Evolutionary conservation across 345 rosid genomes (phyloP).

Genomic region (Kandelia obovata): DNA sequence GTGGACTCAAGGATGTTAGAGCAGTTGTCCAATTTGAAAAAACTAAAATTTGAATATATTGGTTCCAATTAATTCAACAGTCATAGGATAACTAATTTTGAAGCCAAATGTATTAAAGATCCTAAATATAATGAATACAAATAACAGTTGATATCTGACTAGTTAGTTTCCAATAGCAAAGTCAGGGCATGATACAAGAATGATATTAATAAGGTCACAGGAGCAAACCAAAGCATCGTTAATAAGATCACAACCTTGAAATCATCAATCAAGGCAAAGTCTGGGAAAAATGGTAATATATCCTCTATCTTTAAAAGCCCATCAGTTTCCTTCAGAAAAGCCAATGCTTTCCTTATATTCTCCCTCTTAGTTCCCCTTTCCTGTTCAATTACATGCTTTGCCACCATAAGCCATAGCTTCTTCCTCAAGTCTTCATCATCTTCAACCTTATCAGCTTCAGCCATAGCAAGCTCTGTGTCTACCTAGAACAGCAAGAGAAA

Average conservation of each 20-base stretch:
- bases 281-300: slow-evolving; percentile 97
- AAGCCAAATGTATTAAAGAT: neutral
- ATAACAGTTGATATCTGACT: neutral
- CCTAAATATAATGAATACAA: neutral
- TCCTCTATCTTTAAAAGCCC: slow-evolving; percentile 97
- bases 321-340: slow-evolving; percentile 97
- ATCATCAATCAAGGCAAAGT: slow-evolving; percentile 98
- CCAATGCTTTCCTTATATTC: slow-evolving; percentile 95
- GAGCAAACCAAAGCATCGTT: neutral
- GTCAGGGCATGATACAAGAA: neutral
- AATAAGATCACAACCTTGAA: slow-evolving; percentile 66
- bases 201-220: neutral
- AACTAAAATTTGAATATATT: neutral
- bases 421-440: slow-evolving; percentile 98
- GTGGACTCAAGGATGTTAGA: too few relatives aligned
- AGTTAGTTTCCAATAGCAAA: neutral
- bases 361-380: slow-evolving; percentile 96
- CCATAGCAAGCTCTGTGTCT: slow-evolving; percentile 98
- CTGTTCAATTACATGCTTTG: slow-evolving; percentile 91
- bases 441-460: slow-evolving; percentile 99
- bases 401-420: slow-evolving; percentile 98
- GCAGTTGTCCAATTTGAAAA: too few relatives aligned
- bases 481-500: slow-evolving; percentile 47
- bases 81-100: neutral
- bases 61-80: neutral